Percentiles rank a stretch among this genome's conserved stretches.
phyloP scores from a whole-genome alignment of 108 stramenopile species.

The Cylindrotheca fusiformis region DNA sequence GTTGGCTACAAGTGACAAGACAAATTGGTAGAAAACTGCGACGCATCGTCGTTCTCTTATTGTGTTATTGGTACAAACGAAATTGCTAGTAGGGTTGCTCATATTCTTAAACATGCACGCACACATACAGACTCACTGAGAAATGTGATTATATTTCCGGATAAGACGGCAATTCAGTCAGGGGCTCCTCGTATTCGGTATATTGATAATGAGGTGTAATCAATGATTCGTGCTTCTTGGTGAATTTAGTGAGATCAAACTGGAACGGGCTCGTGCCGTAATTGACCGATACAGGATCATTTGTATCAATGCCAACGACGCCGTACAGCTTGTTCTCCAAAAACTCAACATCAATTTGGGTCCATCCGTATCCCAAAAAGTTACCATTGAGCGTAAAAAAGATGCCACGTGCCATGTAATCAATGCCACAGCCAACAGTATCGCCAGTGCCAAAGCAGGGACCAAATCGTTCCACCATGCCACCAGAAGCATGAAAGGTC shows the following conservation, averaged over 20 bases:
- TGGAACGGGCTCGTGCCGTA: slow-evolving; percentile 62
- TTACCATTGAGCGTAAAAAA: slow-evolving; percentile 85
- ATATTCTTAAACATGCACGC: too few species aligned
- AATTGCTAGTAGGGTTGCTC: too few species aligned
- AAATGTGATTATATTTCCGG: not conserved
- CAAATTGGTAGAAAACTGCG: too few species aligned
- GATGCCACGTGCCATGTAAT: slow-evolving; percentile 51
- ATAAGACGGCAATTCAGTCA: not conserved
- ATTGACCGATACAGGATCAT: slow-evolving; percentile 56
- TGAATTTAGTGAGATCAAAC: slow-evolving; percentile 49
- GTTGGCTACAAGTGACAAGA: too few species aligned
- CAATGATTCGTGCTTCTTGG: slow-evolving; percentile 16
- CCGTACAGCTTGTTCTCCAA: slow-evolving; percentile 62
- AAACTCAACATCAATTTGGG: slow-evolving; percentile 27
- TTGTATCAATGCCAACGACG: slow-evolving; percentile 76
- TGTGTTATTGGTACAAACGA: too few species aligned
- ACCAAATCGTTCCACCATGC: slow-evolving; percentile 59
- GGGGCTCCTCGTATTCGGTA: not conserved
- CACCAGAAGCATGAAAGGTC: slow-evolving; percentile 70
- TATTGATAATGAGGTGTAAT: slow-evolving; percentile 19
- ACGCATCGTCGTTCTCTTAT: too few species aligned
- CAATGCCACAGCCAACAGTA: slow-evolving; percentile 85
- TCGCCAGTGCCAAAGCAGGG: slow-evolving; percentile 78
- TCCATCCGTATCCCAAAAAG: slow-evolving; percentile 82
- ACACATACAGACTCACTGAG: too few species aligned